These are phyloP conservation scores for Cunninghamia lanceolata DNA, from an alignment of 75 land plant genomes.

Conservation along the genomic window DNA sequence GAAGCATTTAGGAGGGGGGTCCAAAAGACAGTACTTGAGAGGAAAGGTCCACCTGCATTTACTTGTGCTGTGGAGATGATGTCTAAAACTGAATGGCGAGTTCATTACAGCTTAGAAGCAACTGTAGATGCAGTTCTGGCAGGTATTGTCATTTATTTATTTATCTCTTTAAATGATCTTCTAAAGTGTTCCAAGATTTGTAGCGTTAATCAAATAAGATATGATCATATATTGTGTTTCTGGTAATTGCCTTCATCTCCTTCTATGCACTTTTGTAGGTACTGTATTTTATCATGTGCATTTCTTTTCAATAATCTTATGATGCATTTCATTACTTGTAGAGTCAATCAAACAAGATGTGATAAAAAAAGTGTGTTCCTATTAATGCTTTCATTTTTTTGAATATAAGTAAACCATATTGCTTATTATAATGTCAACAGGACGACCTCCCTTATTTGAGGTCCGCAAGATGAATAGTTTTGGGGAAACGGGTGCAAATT, in stretches of 20 bases:
- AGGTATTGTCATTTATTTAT: conserved; percentile 21
- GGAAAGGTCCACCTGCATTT: conserved; percentile 69
- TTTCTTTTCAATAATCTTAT: neutral
- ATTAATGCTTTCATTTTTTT: neutral
- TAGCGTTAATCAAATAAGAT: neutral
- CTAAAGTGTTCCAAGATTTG: neutral
- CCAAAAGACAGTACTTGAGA: conserved; percentile 62
- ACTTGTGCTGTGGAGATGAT: conserved; percentile 58
- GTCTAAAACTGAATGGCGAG: conserved; percentile 55
- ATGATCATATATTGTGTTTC: neutral
- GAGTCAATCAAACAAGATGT: neutral
- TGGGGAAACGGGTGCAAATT: neutral
- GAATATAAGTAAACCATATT: neutral
- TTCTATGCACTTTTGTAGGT: conserved; percentile 51
- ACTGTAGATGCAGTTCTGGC: conserved; percentile 66
- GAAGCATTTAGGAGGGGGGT: conserved; percentile 64
- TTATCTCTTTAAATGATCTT: neutral
- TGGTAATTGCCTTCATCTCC: neutral
- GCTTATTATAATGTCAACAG: conserved; percentile 29
- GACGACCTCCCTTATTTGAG: conserved; percentile 63
- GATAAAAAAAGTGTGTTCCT: neutral
- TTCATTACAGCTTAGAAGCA: conserved; percentile 53
- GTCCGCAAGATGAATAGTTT: conserved; percentile 44
- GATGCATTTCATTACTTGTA: neutral
- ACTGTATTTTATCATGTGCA: neutral